Base-by-base conservation (phyloP, 2,329 filamentous ascomycete species). In the Hymenoscyphus occultus region DNA sequence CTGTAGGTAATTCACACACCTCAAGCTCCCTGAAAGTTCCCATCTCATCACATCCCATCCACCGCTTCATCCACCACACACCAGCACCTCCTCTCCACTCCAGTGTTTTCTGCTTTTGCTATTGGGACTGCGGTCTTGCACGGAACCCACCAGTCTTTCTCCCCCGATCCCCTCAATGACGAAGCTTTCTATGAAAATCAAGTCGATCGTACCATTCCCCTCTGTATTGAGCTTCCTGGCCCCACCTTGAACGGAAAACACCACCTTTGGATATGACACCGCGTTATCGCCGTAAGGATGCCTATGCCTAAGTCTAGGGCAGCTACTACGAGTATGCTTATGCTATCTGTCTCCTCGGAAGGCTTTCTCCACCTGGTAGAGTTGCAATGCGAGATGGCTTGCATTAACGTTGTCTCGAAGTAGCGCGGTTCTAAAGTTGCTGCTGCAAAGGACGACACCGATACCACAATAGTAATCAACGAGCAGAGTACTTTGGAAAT, bases 201-300 rank as follows among this genome's bases (percentile, higher is more conserved):
- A 22, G 45, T 51, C 45, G 22, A 51, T 51, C 45, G 45, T 51
- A 51, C 45, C 45, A 51, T 35, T 35, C 5, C 35, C 35, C 35
- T 35, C 45, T 22, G 45, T 19, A 48, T 51, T 22, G 22, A 51
- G 19, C 45, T 54, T 54, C 19, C 48, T 22, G 22, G 5, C 48
- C 48, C 48, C 48, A 54, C 48, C n/a, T 54, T 22, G 19, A 54
- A 45, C 19, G 9, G 22, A 12, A 54, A 13, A 28, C 48, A 54
- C 48, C 48, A 54, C 48, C 19, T 28, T 51, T 51, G 45, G 19
- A 51, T 51, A 22, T 48, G 60, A 57, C 48, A 62, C 60, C 35
- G 60, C 60, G 54, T 57, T 62, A 62, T 62, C 63, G 61, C 14
- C 39, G 62, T 64, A 58, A 62, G 62, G 57, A 56, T 54, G 48